Base-by-base conservation (phyloP, 805 yeast genomes). In the Candida ponderosae region DNA sequence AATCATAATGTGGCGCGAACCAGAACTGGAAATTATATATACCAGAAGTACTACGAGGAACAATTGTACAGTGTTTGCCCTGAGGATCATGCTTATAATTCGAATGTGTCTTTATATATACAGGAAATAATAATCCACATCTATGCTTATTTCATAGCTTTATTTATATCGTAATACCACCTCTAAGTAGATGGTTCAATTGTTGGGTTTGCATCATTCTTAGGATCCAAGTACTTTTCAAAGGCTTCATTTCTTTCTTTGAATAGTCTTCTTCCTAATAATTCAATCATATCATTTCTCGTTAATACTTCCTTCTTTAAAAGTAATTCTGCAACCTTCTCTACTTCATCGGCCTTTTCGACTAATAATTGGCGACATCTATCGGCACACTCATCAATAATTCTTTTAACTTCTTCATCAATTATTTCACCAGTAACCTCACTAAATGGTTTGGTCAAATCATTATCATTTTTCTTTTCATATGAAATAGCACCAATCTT, bases 191-290 rank as follows among this genome's bases (percentile, higher is more conserved):
- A 24, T 24, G 28, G 28, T 24, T 24, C 15, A 13, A 24, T n/a
- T 24, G 28, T 24, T 8, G 28, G 28, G 13, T 24, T 24, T 11
- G 19, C 31, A 11, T 32, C 38, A 16, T 46, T 41, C 34, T 51
- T 44, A 15, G 59, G 61, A 48, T 74, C 84, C 42, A 89, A 64
- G 53, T 89, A 89, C 57, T 85, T 86, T 59, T 87, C 95, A 60
- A 89, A 88, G 2, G 95, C 95, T 54, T 83, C 94, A 51, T 83
- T 83, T 55, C 76, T 71, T 53, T 82, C 86, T 14, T 79, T 75
- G 67, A 79, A 83, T 29, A 89, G 89, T 50, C 94, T 70, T 44
- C 80, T 77, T 1, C 95, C 95, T 27, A 83, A 67, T 28, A 85
- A 52, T 35, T 83, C 66, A 36, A 84, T 72, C 86, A 84, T 81